phyloP scores from a whole-genome alignment of 2,329 filamentous ascomycete species.

The Trichoderma oligosporum region DNA sequence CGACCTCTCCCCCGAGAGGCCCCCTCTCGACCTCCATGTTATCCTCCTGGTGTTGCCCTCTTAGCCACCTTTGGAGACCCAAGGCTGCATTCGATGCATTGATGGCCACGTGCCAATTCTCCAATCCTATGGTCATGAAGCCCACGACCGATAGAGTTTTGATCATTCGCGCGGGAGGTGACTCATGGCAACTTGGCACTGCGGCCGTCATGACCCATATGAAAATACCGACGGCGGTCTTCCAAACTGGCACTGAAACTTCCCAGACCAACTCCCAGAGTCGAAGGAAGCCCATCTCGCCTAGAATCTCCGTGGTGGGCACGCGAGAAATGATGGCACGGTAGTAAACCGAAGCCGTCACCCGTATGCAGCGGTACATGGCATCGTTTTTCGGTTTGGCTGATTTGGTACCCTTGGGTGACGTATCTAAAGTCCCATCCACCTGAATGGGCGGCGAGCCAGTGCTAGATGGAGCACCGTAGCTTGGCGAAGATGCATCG shows the following conservation, averaged over 20 bases:
- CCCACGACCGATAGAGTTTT: constrained; percentile 44
- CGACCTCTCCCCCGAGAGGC: constrained; percentile 25
- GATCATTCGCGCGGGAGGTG: constrained; percentile 42
- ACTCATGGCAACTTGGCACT: constrained; percentile 37
- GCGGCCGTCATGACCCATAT: constrained; percentile 46
- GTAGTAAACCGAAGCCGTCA: constrained; percentile 46
- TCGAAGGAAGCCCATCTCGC: constrained; percentile 36
- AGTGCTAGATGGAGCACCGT: background rate
- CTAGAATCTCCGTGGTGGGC: constrained; percentile 42
- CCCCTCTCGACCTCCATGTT: constrained; percentile 18
- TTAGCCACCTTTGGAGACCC: constrained; percentile 43
- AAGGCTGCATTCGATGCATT: constrained; percentile 37
- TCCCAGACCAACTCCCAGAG: constrained; percentile 49
- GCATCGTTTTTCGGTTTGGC: constrained; percentile 31
- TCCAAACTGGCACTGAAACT: constrained; percentile 45
- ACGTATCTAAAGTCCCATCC: constrained; percentile 15
- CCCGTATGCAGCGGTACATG: constrained; percentile 46
- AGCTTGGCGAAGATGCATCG: constrained; percentile 11
- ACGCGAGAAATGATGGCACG: constrained; percentile 41
- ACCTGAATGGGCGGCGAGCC: background rate
- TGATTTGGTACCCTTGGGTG: constrained; percentile 10
- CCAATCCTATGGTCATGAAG: constrained; percentile 44
- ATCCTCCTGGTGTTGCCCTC: constrained; percentile 20
- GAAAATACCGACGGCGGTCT: constrained; percentile 46
- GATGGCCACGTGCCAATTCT: constrained; percentile 46